A percentile compares a stretch with the other conserved stretches of the same genome.
Evolutionary conservation across 805 yeast species (phyloP).

Genomic region (Allodekkera sacchari): DNA sequence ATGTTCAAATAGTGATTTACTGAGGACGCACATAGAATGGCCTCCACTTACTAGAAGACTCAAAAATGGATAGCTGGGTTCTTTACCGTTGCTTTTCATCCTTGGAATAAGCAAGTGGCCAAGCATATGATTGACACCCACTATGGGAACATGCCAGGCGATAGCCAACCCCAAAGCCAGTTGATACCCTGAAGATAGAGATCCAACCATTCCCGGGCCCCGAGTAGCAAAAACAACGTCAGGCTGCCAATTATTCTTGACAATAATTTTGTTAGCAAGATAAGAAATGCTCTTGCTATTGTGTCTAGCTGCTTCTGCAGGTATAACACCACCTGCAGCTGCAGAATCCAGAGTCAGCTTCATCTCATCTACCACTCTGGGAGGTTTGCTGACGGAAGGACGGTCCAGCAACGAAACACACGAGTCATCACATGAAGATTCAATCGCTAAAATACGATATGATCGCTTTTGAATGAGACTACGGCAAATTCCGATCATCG

Average conservation of each 20-base stretch:
- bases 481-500: too few relatives aligned
- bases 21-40: conserved; percentile 79
- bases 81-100: conserved; percentile 31
- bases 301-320: conserved; percentile 73
- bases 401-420: conserved; percentile 76
- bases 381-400: conserved; percentile 25
- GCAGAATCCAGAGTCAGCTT: conserved; percentile 62
- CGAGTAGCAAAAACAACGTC: conserved; percentile 84
- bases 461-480: too few relatives aligned
- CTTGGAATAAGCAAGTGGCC: conserved; percentile 78
- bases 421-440: conserved; percentile 92
- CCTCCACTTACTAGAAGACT: conserved; percentile 88
- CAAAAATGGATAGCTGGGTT: conserved; percentile 57
- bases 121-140: conserved; percentile 95
- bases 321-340: conserved; percentile 75
- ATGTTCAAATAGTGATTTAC: conserved; percentile 55
- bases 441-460: conserved; percentile 79
- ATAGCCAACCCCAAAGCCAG: conserved; percentile 77
- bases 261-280: conserved; percentile 39
- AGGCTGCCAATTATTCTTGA: conserved; percentile 34
- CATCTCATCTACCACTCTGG: conserved; percentile 47
- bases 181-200: conserved; percentile 73
- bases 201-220: conserved; percentile 96
- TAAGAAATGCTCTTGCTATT: conserved; percentile 55
- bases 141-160: conserved; percentile 68